These are phyloP conservation scores for Soucietia sequanensis DNA, from an alignment of 805 yeast genomes.

Conservation along the genomic window DNA sequence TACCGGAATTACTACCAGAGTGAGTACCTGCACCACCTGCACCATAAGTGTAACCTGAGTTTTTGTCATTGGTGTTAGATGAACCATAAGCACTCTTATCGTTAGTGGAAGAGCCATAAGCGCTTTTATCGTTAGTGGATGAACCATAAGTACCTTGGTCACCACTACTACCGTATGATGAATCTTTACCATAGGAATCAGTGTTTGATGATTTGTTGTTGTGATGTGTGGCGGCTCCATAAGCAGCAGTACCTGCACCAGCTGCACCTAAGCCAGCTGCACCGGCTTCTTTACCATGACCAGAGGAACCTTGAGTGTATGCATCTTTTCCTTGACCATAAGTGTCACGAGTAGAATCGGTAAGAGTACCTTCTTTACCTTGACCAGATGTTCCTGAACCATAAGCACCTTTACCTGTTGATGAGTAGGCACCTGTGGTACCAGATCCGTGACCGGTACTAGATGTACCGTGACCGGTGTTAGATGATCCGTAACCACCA, in stretches of 20 bases:
- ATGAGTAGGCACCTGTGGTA: conserved; percentile 4
- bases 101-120: conserved; percentile 14
- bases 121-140: conserved; percentile 8
- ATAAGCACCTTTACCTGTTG: conserved; percentile 2
- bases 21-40: conserved; percentile 4
- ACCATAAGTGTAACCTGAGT: conserved; percentile 5
- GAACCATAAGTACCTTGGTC: conserved; percentile 7
- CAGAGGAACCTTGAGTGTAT: conserved; percentile 6
- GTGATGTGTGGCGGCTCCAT: conserved; percentile 8
- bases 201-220: conserved; percentile 6
- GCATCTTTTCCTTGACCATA: conserved; percentile 3
- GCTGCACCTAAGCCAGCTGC: conserved; percentile 8
- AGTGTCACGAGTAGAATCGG: neutral
- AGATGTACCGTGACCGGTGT: neutral
- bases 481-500: conserved; percentile 1
- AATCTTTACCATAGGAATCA: conserved; percentile 8
- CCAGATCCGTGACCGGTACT: neutral
- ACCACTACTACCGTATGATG: conserved; percentile 7
- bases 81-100: conserved; percentile 5
- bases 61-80: conserved; percentile 3
- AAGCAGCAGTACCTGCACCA: conserved; percentile 8
- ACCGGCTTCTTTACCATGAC: conserved; percentile 3
- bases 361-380: neutral
- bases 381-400: conserved; percentile 1
- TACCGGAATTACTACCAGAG: conserved; percentile 6